phyloP scores from a whole-genome alignment of 345 rosid species.

The Pistacia integerrima region DNA sequence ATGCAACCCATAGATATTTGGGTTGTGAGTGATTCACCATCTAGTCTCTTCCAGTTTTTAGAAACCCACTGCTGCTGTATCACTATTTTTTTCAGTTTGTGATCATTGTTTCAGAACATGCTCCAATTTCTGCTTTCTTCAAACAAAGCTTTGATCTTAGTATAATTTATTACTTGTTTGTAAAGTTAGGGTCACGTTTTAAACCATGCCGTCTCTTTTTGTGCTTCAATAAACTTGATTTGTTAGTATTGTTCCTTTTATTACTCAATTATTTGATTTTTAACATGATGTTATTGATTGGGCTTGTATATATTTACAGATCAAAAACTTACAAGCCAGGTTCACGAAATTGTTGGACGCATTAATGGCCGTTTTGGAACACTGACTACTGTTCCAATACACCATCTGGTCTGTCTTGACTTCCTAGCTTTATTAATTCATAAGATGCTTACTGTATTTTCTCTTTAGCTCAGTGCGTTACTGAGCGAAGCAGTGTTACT shows the following conservation, averaged over 20 bases:
- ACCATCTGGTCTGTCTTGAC: constrained; percentile 75
- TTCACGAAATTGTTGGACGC: constrained; percentile 99
- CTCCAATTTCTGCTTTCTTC: background rate
- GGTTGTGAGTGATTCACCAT: background rate
- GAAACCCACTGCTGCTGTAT: background rate
- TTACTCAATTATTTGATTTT: background rate
- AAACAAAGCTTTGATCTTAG: background rate
- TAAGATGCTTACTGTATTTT: background rate
- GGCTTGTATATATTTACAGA: constrained; percentile 45
- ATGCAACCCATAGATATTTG: background rate
- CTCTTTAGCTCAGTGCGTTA: constrained; percentile 16
- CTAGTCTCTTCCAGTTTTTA: background rate
- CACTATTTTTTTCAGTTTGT: background rate
- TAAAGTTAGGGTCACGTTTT: too few relatives aligned
- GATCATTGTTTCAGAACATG: background rate
- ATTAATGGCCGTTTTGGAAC: constrained; percentile 99
- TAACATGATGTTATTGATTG: constrained; percentile 3
- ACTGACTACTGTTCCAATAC: constrained; percentile 90
- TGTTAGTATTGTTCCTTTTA: background rate
- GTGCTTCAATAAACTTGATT: background rate
- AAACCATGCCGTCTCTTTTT: background rate
- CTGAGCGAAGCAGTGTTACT: constrained; percentile 1
- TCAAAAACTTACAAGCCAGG: constrained; percentile 99
- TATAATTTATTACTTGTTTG: too few relatives aligned
- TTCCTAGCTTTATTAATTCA: constrained; percentile 5